phyloP scores from a whole-genome alignment of 805 yeast genomes.

The Wickerhamiella sergipiensis region DNA sequence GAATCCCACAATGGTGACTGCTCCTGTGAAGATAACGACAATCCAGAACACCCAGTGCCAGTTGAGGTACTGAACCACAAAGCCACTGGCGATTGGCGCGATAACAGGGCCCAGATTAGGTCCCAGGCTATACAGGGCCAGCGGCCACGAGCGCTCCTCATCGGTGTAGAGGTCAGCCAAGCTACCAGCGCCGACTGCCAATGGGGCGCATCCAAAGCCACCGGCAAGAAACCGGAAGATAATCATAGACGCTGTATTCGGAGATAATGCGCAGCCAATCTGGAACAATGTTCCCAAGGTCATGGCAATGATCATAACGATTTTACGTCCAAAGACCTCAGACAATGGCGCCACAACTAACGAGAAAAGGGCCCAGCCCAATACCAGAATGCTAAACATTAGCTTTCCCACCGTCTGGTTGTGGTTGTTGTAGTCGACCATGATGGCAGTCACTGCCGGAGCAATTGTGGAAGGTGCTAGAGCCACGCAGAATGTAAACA shows the following conservation, averaged over 20 bases:
- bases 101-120: conserved; percentile 48
- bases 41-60: conserved; percentile 60
- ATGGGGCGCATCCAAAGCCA: conserved; percentile 49
- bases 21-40: conserved; percentile 42
- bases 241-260: conserved; percentile 40
- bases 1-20: conserved; percentile 31
- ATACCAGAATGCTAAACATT: conserved; percentile 47
- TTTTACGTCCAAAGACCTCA: conserved; percentile 49
- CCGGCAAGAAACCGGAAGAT: conserved; percentile 53
- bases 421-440: conserved; percentile 32
- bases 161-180: conserved; percentile 47
- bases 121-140: conserved; percentile 45
- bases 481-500: conserved; percentile 47
- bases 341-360: conserved; percentile 52
- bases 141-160: conserved; percentile 37
- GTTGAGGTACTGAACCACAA: conserved; percentile 33
- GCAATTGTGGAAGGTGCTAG: conserved; percentile 51
- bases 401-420: conserved; percentile 34
- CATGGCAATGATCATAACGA: conserved; percentile 40
- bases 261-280: conserved; percentile 48
- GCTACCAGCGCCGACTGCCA: conserved; percentile 58
- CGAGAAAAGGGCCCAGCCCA: conserved; percentile 60
- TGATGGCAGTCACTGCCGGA: conserved; percentile 42
- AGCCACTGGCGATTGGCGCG: conserved; percentile 37
- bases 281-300: conserved; percentile 29